Evolutionary conservation across 2,329 filamentous ascomycete genomes (phyloP).

Genomic region (Alternaria panax): DNA sequence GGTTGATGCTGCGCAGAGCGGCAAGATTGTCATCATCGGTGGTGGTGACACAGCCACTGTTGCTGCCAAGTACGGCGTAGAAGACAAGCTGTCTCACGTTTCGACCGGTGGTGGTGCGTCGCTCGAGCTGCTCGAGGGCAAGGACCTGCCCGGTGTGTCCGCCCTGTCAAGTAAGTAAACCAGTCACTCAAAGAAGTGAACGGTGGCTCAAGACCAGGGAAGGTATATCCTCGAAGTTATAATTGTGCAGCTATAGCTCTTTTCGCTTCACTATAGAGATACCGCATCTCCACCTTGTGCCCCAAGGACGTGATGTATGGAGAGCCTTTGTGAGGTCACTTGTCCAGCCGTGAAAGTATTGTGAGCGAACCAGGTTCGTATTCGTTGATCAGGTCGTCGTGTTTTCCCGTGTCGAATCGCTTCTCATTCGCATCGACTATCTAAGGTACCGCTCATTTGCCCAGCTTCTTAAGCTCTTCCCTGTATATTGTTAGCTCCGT

Average conservation of each 20-base stretch:
- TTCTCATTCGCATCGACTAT: slow-evolving; percentile 2
- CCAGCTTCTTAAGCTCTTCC: slow-evolving; percentile 95
- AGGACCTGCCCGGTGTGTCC: slow-evolving; percentile 91
- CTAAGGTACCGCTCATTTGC: slow-evolving; percentile 60
- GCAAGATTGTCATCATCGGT: slow-evolving; percentile 98
- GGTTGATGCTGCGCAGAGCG: slow-evolving; percentile 78
- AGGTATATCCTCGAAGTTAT: slow-evolving; percentile 47
- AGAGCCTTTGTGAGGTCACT: background rate
- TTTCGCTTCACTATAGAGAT: slow-evolving; percentile 27
- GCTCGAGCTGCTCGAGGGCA: slow-evolving; percentile 96
- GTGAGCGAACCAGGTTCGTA: background rate
- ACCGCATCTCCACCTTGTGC: slow-evolving; percentile 15
- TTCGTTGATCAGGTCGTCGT: background rate
- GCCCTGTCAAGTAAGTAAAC: slow-evolving; percentile 80
- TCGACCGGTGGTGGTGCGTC: slow-evolving; percentile 96
- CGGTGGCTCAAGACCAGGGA: slow-evolving; percentile 38
- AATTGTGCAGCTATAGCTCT: slow-evolving; percentile 43
- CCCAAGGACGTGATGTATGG: background rate
- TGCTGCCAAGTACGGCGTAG: slow-evolving; percentile 93
- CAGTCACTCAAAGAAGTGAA: slow-evolving; percentile 24
- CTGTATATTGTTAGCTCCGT: slow-evolving; percentile 52
- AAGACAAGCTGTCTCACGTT: slow-evolving; percentile 97
- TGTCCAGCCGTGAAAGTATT: background rate
- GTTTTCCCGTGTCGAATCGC: slow-evolving; percentile 1
- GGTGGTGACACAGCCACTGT: slow-evolving; percentile 98